Base-by-base conservation (phyloP, 495 filamentous ascomycete species). In the Xanthoparmelia taractica region DNA sequence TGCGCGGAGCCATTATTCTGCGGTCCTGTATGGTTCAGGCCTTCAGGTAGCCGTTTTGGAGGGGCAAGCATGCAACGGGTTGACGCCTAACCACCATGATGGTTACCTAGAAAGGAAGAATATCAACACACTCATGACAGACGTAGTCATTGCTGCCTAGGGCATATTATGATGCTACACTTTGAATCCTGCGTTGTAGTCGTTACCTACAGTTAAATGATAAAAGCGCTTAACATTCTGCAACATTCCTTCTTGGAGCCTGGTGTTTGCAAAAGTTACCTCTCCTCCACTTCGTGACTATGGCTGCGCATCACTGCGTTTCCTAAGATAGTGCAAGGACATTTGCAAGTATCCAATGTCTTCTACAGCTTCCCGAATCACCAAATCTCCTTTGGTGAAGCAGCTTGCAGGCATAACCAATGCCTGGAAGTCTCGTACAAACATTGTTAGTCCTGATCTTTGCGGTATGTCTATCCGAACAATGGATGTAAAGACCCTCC, bases 381-480 rank as follows among this genome's bases (percentile, higher is more conserved):
- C 54, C 23, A 62, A 31, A 36, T 23, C 33, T 34, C 37, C 60
- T 33, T 54, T 56, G 29, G 47, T 31, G 12, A 6, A 48, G 15
- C 29, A 52, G 23, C 13, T 59, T 59, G 18, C 33, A 20, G 41
- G 33, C 12, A 33, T 31, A 27, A 0, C 54, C 62, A 41, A 12
- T 41, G 29, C 15, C 41, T 29, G 48, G 48, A 38, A 47, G 15
- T 18, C n/a, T 23, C 57, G 45, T 15, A 57, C 70, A 10, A 65
- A 85, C 57, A 73, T 90, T 61, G 78, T 85, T 57, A 82, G 78
- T 73, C 78, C 84, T 27, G 55, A 75, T 25, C 74, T 92, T 61
- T 87, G 87, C 67, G 82, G 85, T 87, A 73, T 65, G 81, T 74
- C 33, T 45, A 48, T 54, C 54, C 40, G 33, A 18, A 31, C 25